Percentiles rank a stretch among this genome's conserved stretches.
These are phyloP conservation scores for Colletotrichum tofieldiae DNA, from an alignment of 2,329 filamentous ascomycete species.

Conservation along the genomic window DNA sequence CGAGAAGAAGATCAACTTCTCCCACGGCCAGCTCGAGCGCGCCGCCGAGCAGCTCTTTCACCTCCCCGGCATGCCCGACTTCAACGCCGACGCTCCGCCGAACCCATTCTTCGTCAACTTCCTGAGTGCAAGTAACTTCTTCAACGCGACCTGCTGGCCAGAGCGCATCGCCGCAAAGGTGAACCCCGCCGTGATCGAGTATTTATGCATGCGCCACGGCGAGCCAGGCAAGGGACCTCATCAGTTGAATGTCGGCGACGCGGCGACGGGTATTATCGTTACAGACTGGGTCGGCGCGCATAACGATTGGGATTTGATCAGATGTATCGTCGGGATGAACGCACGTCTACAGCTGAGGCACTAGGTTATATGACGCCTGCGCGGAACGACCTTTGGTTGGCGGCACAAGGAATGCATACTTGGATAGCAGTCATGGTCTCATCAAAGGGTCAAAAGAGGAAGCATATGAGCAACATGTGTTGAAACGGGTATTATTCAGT, in stretches of 20 bases:
- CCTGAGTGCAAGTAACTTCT: conserved; percentile 92
- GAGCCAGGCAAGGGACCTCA: conserved; percentile 65
- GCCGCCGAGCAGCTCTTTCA: conserved; percentile 69
- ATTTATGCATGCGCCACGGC: conserved; percentile 72
- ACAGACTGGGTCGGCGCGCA: conserved; percentile 93
- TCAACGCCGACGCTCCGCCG: conserved; percentile 51
- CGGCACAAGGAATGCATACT: conserved; percentile 1
- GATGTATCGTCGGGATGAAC: conserved; percentile 94
- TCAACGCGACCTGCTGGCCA: conserved; percentile 92
- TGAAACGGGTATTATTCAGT: neutral
- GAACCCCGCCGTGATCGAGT: conserved; percentile 82
- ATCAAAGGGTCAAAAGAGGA: neutral
- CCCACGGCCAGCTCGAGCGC: conserved; percentile 82
- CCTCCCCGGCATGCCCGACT: conserved; percentile 54
- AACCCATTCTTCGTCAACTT: conserved; percentile 90
- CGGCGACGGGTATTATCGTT: conserved; percentile 88
- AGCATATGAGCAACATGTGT: neutral
- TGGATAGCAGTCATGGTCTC: neutral
- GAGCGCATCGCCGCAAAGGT: conserved; percentile 90
- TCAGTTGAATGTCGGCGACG: conserved; percentile 74
- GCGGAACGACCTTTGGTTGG: neutral
- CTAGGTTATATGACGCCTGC: conserved; percentile 45
- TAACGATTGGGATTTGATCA: conserved; percentile 92
- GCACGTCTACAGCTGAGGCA: conserved; percentile 71
- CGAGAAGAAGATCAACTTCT: conserved; percentile 83